Percentiles rank a stretch among this genome's conserved stretches.
phyloP scores from a whole-genome alignment of 1,284 basidiomycete genomes.

The Cryptococcus hybrid region DNA sequence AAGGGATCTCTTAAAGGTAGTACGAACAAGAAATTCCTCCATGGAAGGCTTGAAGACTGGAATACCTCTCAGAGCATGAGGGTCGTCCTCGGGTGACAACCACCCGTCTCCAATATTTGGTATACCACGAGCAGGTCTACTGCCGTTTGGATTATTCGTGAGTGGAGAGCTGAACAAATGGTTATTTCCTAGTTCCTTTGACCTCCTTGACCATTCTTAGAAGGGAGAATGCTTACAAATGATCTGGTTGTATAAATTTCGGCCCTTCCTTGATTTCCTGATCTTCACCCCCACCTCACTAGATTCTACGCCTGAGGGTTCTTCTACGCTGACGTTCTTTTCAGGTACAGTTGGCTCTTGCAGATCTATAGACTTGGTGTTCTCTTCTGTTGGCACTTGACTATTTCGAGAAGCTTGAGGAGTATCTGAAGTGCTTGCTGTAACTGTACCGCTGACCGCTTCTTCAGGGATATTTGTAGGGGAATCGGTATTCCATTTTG shows the following conservation, averaged over 20 bases:
- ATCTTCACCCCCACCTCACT: neutral
- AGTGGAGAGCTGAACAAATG: slow-evolving; percentile 18
- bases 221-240: slow-evolving; percentile 12
- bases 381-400: no score
- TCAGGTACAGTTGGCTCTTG: no score
- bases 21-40: slow-evolving; percentile 65
- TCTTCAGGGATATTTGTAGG: no score
- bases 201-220: neutral
- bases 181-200: neutral
- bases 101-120: slow-evolving; percentile 12
- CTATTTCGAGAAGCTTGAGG: no score
- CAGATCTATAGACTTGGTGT: no score
- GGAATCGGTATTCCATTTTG: no score
- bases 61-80: slow-evolving; percentile 78
- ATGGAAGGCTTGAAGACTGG: slow-evolving; percentile 90
- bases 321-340: no score
- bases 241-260: slow-evolving; percentile 19
- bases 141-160: slow-evolving; percentile 22
- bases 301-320: neutral
- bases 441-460: no score
- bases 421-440: no score
- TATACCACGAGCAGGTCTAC: slow-evolving; percentile 6
- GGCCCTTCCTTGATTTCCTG: slow-evolving; percentile 1
- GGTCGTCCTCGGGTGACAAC: slow-evolving; percentile 72
- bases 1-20: no score